Evolutionary conservation across 1,284 basidiomycete genomes (phyloP).

Genomic region (Cutaneotrichosporon cutaneum): DNA sequence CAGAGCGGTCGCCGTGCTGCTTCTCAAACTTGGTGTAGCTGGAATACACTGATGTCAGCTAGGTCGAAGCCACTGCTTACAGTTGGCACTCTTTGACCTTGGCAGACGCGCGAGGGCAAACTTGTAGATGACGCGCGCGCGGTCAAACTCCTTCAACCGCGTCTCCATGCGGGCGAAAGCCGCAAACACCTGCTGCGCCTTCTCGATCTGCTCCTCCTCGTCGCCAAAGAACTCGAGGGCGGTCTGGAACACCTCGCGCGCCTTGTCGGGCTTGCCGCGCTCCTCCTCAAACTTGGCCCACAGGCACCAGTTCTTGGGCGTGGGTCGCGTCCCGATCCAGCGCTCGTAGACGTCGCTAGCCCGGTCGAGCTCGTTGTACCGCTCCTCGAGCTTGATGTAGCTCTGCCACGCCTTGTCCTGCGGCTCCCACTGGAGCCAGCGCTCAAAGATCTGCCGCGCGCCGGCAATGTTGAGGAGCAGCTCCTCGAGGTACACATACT

Average conservation of each 20-base stretch:
- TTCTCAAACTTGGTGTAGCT: slow-evolving; percentile 98
- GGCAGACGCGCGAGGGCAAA: slow-evolving; percentile 90
- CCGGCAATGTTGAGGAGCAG: slow-evolving; percentile 93
- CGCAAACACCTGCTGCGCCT: slow-evolving; percentile 86
- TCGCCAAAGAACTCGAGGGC: slow-evolving; percentile 97
- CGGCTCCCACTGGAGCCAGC: slow-evolving; percentile 99
- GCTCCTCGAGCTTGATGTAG: slow-evolving; percentile 94
- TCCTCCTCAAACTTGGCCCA: slow-evolving; percentile 98
- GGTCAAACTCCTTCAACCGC: slow-evolving; percentile 89
- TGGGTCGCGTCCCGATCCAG: slow-evolving; percentile 88
- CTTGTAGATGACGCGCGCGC: slow-evolving; percentile 97
- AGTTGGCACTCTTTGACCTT: slow-evolving; percentile 74
- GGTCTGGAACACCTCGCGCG: slow-evolving; percentile 93
- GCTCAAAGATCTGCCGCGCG: slow-evolving; percentile 94
- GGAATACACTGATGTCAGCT: slow-evolving; percentile 60
- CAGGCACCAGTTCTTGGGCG: slow-evolving; percentile 93
- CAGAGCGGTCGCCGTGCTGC: slow-evolving; percentile 85
- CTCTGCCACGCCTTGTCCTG: slow-evolving; percentile 99
- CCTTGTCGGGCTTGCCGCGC: slow-evolving; percentile 78
- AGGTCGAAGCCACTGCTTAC: slow-evolving; percentile 27
- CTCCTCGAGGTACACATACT: slow-evolving; percentile 98
- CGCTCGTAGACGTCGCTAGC: slow-evolving; percentile 92
- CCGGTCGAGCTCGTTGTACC: slow-evolving; percentile 87
- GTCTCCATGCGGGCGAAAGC: slow-evolving; percentile 99
- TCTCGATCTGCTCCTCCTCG: slow-evolving; percentile 94